Evolutionary conservation across 2,329 filamentous ascomycete species (phyloP).

Genomic region (Fusarium albidum): DNA sequence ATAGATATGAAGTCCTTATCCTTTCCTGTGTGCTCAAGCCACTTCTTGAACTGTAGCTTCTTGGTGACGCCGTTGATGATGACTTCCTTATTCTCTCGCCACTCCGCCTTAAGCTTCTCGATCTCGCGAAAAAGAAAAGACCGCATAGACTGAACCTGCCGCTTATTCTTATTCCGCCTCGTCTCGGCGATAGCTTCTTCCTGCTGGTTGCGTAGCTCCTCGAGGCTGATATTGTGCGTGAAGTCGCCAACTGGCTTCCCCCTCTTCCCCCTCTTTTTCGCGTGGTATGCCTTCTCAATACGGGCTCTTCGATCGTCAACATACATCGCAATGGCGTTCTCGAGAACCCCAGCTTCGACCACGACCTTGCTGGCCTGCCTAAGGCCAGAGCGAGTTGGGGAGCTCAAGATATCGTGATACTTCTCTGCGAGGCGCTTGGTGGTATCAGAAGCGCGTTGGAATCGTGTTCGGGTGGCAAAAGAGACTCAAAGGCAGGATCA

Average conservation of each 20-base stretch:
- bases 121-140: no score
- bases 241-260: neutral
- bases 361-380: neutral
- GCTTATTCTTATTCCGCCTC: no score
- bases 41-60: no score
- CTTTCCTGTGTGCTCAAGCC: no score
- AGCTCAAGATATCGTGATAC: neutral
- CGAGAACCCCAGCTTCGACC: neutral
- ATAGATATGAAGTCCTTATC: no score
- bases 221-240: neutral
- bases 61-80: no score
- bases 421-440: neutral
- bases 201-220: no score
- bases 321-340: neutral
- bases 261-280: neutral
- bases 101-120: no score
- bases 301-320: neutral
- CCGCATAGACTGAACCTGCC: no score
- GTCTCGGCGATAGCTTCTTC: no score
- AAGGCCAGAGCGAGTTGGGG: neutral
- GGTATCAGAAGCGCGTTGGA: neutral
- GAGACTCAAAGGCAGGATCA: neutral
- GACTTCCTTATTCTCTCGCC: no score
- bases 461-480: neutral
- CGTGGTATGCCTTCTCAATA: neutral